phyloP scores from a whole-genome alignment of 177 flowering plant species.

The Tripterygium wilfordii region DNA sequence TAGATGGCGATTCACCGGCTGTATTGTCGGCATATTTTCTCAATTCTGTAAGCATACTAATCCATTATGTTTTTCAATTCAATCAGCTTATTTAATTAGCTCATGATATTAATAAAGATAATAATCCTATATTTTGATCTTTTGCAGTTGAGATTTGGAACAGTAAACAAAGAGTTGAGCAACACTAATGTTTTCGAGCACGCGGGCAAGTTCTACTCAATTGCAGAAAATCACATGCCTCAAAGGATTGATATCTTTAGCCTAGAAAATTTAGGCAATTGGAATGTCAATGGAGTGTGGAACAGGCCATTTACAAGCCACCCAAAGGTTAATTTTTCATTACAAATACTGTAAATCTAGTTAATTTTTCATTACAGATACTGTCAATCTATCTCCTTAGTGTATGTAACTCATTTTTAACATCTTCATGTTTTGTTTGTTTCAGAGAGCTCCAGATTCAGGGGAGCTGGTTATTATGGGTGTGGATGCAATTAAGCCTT shows the following conservation, averaged over 20 bases:
- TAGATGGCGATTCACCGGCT: conserved; percentile 45
- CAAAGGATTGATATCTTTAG: conserved; percentile 40
- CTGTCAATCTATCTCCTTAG: too few relatives aligned
- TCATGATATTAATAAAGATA: too few relatives aligned
- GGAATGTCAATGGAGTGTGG: conserved; percentile 51
- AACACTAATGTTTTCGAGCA: conserved; percentile 53
- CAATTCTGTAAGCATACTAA: conserved; percentile 21
- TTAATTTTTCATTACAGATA: neutral
- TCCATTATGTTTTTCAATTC: neutral
- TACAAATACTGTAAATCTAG: neutral
- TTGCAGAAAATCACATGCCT: conserved; percentile 47
- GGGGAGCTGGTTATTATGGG: conserved; percentile 58
- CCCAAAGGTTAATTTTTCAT: conserved; percentile 36
- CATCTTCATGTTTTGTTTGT: neutral
- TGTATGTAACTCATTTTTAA: neutral
- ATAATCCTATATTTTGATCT: too few relatives aligned
- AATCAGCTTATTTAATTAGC: neutral
- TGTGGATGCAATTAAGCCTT: conserved; percentile 38
- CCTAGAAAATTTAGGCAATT: conserved; percentile 24
- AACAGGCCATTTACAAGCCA: conserved; percentile 53
- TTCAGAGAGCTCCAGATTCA: conserved; percentile 44
- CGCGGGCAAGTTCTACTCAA: conserved; percentile 33
- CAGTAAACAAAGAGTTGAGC: conserved; percentile 30
- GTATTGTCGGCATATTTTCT: conserved; percentile 34
- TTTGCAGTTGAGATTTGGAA: conserved; percentile 47